Conservation (phyloP, 306 rosid genomes). For the Medicago lupulina region DNA sequence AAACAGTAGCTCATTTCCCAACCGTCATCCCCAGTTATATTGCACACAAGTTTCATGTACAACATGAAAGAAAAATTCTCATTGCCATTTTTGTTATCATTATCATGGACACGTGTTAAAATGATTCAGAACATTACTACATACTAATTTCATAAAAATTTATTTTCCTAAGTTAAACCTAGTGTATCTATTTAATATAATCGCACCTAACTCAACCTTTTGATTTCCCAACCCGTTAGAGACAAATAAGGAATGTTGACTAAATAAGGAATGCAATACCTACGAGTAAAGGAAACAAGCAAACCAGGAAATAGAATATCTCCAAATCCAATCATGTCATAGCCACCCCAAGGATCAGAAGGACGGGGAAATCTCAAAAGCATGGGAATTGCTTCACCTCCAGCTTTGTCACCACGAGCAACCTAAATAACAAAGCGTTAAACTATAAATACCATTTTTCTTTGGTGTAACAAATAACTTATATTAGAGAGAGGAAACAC, state of each 20-base stretch:
- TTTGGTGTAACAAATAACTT: slow-evolving; percentile 18
- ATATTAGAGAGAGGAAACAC: neutral
- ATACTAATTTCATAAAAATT: no score
- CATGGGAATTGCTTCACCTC: slow-evolving; percentile 98
- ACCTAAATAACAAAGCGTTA: slow-evolving; percentile 59
- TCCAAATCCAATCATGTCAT: slow-evolving; percentile 95
- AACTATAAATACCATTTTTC: slow-evolving; percentile 16
- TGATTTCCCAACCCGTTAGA: no score
- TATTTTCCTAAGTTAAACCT: no score
- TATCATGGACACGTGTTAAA: no score
- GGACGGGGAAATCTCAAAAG: slow-evolving; percentile 82
- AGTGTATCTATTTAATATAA: no score
- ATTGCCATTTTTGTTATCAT: no score
- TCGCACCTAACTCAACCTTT: no score
- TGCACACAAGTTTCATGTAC: no score
- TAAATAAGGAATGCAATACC: slow-evolving; percentile 58
- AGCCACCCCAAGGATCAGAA: slow-evolving; percentile 93
- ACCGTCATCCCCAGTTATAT: no score
- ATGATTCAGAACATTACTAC: no score
- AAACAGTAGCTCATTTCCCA: no score
- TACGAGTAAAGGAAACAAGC: slow-evolving; percentile 78
- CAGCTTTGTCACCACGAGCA: slow-evolving; percentile 80
- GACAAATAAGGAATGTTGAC: slow-evolving; percentile 6
- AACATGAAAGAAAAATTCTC: no score
- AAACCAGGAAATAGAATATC: slow-evolving; percentile 97